A percentile compares a stretch with the other conserved stretches of the same genome.
These are phyloP conservation scores for Fusarium sarcochroum DNA, from an alignment of 2,329 filamentous ascomycete genomes.

Conservation along the genomic window DNA sequence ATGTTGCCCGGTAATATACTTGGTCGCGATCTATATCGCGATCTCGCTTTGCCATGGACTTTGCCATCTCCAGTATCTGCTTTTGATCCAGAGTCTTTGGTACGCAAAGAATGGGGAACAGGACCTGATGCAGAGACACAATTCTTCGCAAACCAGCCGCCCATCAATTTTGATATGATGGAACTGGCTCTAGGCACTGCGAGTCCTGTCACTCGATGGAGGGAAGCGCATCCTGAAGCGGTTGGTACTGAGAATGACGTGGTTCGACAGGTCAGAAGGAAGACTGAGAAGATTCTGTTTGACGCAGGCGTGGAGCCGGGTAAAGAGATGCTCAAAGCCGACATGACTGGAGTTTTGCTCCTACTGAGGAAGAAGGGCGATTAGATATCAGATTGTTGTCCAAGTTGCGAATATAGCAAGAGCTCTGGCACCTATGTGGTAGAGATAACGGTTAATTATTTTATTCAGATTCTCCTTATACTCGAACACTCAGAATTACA, in stretches of 20 bases:
- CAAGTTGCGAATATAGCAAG: too few species aligned
- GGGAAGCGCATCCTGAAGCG: conserved; percentile 3
- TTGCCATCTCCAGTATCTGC: neutral
- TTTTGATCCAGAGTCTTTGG: neutral
- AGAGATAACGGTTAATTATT: too few species aligned
- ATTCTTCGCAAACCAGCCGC: neutral
- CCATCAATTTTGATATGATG: neutral
- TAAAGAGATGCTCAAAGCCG: neutral
- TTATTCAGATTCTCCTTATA: too few species aligned
- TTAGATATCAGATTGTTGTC: neutral
- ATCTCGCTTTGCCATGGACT: neutral
- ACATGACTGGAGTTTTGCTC: neutral
- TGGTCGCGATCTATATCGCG: neutral
- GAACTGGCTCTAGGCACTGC: conserved; percentile 9
- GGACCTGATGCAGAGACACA: neutral
- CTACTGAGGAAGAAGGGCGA: neutral
- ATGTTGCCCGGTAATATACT: neutral
- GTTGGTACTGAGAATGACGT: conserved; percentile 4
- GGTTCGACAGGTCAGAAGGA: neutral
- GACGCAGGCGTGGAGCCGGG: conserved; percentile 4
- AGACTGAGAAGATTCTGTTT: neutral
- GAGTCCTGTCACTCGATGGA: neutral
- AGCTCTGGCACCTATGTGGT: too few species aligned
- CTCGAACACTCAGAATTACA: too few species aligned
- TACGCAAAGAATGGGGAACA: conserved; percentile 8